Base-by-base conservation (phyloP, 257 asterid species). In the Solanum lignicaule region DNA sequence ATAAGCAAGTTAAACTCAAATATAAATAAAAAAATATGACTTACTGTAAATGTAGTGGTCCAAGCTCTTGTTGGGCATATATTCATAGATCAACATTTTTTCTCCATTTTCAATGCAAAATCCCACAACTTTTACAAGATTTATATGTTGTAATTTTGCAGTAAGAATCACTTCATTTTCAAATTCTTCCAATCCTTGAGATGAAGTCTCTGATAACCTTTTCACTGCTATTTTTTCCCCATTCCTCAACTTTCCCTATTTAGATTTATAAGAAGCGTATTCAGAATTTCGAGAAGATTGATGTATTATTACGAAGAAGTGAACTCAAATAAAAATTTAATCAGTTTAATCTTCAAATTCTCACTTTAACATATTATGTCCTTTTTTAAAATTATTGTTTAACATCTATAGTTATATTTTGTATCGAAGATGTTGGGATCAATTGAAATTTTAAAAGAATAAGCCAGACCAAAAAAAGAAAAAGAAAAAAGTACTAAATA, bases 31-130 rank as follows among this genome's bases (percentile, higher is more conserved):
- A 15, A 29, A 29, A 2, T 7, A 6, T 13, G 76, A 71, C 78
- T 71, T 71, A 32, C 78, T 4, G 6, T 71, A 71, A 31, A 16
- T 71, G n/a, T 71, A 71, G 78, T 71, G 18, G 12, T 71, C 41
- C 78, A 71, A 71, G 78, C 78, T 71, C 39, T 71, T 71, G 78
- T 71, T 71, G 14, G 78, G 78, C 78, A 71, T 71, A 71, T 71
- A 71, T 71, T 71, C 78, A 31, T 71, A 71, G 2, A 71, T 16
- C 88, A 89, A 43, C 83, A 87, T 89, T 69, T 87, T 89, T 60
- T 89, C 91, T 74, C 62, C 13, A 62, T 73, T 87, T 73, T 89
- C 86, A 23, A 84, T 87, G 86, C 91, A 89, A 74, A 83, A 89
- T 23, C 89, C 91, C 32, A 89, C 39, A 4, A 87, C 83, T 60